Evolutionary conservation across 495 filamentous ascomycete genomes (phyloP).

Genomic region (Xylaria intraflava): DNA sequence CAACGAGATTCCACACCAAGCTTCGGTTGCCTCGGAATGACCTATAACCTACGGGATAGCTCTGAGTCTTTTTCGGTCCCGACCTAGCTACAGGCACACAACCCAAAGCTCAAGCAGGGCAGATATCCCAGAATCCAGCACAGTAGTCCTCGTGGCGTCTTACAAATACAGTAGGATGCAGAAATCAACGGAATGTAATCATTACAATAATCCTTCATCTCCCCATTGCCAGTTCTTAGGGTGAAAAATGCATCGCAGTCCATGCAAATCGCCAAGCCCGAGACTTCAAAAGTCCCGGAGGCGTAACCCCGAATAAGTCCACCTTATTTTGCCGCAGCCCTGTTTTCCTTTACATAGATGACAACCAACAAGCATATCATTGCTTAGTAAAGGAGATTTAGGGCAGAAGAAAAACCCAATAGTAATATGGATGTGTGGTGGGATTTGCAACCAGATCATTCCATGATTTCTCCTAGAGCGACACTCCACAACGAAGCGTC

Average conservation of each 20-base stretch:
- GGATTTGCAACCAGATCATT: slow-evolving; percentile 3
- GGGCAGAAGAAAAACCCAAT: slow-evolving; percentile 3
- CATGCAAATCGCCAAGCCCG: not conserved
- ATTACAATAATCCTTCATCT: not conserved
- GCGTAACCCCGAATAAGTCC: not conserved
- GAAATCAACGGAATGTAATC: not conserved
- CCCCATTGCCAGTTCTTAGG: not conserved
- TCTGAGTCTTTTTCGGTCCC: not conserved
- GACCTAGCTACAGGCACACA: not conserved
- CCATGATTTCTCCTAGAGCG: slow-evolving; percentile 6
- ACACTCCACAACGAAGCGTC: not conserved
- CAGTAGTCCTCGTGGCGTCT: not conserved
- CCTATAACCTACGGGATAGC: too few species aligned
- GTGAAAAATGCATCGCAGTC: not conserved
- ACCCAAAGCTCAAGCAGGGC: not conserved
- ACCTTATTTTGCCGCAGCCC: not conserved
- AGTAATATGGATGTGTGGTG: not conserved
- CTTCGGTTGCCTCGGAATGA: too few species aligned
- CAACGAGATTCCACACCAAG: too few species aligned
- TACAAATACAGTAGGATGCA: not conserved
- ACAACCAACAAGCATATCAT: not conserved
- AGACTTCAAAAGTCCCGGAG: not conserved
- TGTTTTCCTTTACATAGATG: not conserved
- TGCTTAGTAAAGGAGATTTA: not conserved
- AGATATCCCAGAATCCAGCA: not conserved